Conservation (phyloP, 148 eudicot species). For the Rhododendron mucronatum region DNA sequence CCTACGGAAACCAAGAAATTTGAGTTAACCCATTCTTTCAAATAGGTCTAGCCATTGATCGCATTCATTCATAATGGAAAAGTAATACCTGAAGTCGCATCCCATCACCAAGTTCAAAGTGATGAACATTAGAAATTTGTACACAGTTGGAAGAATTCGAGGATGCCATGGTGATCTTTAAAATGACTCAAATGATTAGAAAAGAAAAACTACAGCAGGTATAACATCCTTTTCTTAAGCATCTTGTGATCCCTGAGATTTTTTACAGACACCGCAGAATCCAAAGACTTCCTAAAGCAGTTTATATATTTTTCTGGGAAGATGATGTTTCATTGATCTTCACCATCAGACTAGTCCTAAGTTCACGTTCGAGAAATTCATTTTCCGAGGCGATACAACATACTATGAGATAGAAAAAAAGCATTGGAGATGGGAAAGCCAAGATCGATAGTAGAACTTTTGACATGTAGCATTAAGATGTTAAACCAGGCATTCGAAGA, state of each 20-base stretch:
- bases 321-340: neutral
- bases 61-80: neutral
- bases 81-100: constrained; percentile 19
- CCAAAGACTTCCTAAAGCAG: neutral
- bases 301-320: neutral
- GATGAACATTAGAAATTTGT: neutral
- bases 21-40: neutral
- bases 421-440: neutral
- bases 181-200: neutral
- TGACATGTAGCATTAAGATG: neutral
- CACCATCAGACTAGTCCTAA: neutral
- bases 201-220: neutral
- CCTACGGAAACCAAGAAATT: neutral
- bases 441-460: neutral
- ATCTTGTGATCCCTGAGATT: neutral
- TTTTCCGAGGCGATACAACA: neutral
- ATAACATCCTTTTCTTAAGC: neutral
- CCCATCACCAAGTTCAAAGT: constrained; percentile 12
- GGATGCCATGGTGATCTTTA: neutral
- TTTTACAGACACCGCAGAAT: neutral
- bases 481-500: neutral
- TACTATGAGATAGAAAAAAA: neutral
- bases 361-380: neutral
- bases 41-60: neutral
- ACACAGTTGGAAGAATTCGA: neutral